A percentile compares a stretch with the other conserved stretches of the same genome.
These are phyloP conservation scores for Trichosporon sp. DNA, from an alignment of 1,284 basidiomycete genomes.

Conservation along the genomic window DNA sequence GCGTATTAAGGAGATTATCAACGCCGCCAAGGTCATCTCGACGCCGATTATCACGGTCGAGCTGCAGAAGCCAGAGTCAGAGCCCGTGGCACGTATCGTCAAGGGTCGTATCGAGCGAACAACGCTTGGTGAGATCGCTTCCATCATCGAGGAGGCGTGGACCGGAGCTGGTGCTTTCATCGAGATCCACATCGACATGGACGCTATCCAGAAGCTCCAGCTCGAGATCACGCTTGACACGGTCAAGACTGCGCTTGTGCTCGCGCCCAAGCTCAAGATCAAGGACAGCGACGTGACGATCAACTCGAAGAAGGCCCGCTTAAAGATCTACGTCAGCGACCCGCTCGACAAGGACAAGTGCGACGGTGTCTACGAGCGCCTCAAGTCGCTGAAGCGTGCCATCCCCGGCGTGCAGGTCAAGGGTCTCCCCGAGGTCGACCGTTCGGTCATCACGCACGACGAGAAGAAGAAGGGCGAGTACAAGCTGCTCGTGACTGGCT, in stretches of 20 bases:
- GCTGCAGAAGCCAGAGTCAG: slow-evolving; percentile 74
- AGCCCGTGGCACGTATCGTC: slow-evolving; percentile 90
- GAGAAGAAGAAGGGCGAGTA: slow-evolving; percentile 67
- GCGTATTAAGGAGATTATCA: slow-evolving; percentile 92
- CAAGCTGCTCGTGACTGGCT: slow-evolving; percentile 87
- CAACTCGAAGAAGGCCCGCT: slow-evolving; percentile 18
- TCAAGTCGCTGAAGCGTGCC: slow-evolving; percentile 75
- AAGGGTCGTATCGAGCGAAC: slow-evolving; percentile 97
- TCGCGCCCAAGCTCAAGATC: slow-evolving; percentile 85
- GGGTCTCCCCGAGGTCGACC: slow-evolving; percentile 77
- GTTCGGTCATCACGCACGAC: slow-evolving; percentile 88
- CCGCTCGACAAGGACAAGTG: slow-evolving; percentile 55
- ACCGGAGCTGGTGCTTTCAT: slow-evolving; percentile 86
- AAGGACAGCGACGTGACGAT: slow-evolving; percentile 61
- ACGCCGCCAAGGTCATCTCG: slow-evolving; percentile 92
- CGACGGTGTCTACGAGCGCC: slow-evolving; percentile 62
- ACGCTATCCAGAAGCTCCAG: slow-evolving; percentile 85
- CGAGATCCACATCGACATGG: slow-evolving; percentile 84
- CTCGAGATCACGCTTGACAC: slow-evolving; percentile 90
- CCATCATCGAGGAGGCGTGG: slow-evolving; percentile 94
- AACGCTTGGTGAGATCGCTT: slow-evolving; percentile 86
- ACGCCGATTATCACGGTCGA: slow-evolving; percentile 98
- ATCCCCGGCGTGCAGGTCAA: slow-evolving; percentile 83
- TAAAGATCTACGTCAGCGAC: slow-evolving; percentile 26
- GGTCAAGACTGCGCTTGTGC: slow-evolving; percentile 85